Percentiles rank a stretch among this genome's conserved stretches.
Evolutionary conservation across 1,284 basidiomycete genomes (phyloP).

Genomic region (Phenoliferia sp.): DNA sequence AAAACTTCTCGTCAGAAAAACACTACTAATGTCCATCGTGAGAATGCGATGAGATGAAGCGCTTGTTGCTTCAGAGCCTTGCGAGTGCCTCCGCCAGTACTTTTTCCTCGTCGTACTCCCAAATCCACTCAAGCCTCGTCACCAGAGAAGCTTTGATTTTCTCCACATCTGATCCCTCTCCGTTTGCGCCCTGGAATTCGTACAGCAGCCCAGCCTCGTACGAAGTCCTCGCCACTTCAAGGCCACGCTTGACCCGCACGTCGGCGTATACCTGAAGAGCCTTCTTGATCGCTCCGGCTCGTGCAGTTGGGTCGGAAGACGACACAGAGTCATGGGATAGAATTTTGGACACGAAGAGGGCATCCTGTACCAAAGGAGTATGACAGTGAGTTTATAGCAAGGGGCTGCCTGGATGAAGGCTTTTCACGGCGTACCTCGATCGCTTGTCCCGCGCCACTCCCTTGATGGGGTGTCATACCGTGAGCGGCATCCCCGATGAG

Average conservation of each 20-base stretch:
- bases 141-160: slow-evolving; percentile 24
- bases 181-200: slow-evolving; percentile 26
- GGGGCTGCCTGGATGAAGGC: too few species aligned
- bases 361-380: slow-evolving; percentile 23
- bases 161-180: slow-evolving; percentile 19
- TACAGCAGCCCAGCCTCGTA: slow-evolving; percentile 33
- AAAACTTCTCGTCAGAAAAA: too few species aligned
- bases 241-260: slow-evolving; percentile 35
- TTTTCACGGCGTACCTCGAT: slow-evolving; percentile 23
- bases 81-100: slow-evolving; percentile 7
- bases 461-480: slow-evolving; percentile 35
- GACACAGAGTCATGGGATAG: slow-evolving; percentile 34
- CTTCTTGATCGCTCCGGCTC: slow-evolving; percentile 15
- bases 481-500: slow-evolving; percentile 39
- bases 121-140: slow-evolving; percentile 28
- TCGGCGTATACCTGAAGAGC: slow-evolving; percentile 33
- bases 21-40: too few species aligned
- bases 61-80: slow-evolving; percentile 1
- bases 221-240: slow-evolving; percentile 33
- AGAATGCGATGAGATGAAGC: too few species aligned
- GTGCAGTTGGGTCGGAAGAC: not conserved
- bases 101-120: slow-evolving; percentile 23
- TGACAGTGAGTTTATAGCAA: too few species aligned
- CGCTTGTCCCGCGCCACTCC: slow-evolving; percentile 40
- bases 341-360: slow-evolving; percentile 36